phyloP scores from a whole-genome alignment of 2,329 filamentous ascomycete species.

The Chaetomium sp. region DNA sequence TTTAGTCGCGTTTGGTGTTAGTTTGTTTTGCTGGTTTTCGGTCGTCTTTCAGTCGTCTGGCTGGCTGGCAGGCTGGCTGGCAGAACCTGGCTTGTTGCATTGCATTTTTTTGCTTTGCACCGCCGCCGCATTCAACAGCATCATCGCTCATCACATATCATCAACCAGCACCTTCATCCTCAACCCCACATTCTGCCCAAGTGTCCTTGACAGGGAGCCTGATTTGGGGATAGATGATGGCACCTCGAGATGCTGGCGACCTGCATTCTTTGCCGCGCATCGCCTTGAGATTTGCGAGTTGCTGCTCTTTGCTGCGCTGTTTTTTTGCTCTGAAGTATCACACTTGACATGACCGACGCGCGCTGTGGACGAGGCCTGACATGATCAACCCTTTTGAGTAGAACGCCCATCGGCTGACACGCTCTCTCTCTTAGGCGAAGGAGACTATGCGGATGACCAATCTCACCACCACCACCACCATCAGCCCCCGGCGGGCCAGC shows the following conservation, averaged over 20 bases:
- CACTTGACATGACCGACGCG: constrained; percentile 31
- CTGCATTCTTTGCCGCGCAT: constrained; percentile 29
- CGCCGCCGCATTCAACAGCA: constrained; percentile 39
- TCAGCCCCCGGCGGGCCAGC: constrained; percentile 56
- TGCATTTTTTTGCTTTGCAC: constrained; percentile 15
- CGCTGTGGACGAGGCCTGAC: constrained; percentile 8
- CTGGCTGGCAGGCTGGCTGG: constrained; percentile 34
- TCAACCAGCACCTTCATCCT: constrained; percentile 38
- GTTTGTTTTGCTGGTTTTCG: constrained; percentile 49
- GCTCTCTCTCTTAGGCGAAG: constrained; percentile 55
- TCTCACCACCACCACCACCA: constrained; percentile 70
- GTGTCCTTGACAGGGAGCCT: constrained; percentile 29
- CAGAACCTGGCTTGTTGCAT: constrained; percentile 39
- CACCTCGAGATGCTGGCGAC: constrained; percentile 27
- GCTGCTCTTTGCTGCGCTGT: constrained; percentile 32
- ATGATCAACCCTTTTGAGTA: constrained; percentile 1
- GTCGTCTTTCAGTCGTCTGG: constrained; percentile 42
- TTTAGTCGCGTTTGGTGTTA: constrained; percentile 49
- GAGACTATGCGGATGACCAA: constrained; percentile 58
- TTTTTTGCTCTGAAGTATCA: constrained; percentile 33
- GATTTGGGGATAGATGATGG: constrained; percentile 25
- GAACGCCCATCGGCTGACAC: constrained; percentile 34
- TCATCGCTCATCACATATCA: constrained; percentile 44
- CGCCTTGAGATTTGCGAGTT: constrained; percentile 31
- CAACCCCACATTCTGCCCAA: constrained; percentile 22